Conservation (phyloP, 805 yeast genomes). For the Torulaspora delbrueckii region DNA sequence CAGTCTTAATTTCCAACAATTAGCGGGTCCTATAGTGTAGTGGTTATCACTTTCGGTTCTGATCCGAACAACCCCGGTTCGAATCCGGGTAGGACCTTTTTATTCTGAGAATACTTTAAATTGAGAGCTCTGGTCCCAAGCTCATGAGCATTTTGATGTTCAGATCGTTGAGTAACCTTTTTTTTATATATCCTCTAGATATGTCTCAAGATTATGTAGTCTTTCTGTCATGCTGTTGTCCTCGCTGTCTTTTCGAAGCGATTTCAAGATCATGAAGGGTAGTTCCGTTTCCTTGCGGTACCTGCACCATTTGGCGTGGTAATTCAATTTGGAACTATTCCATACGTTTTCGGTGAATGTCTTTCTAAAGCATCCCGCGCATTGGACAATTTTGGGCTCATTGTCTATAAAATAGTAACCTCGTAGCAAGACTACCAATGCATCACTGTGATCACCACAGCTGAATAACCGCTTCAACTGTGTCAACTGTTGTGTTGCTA, state of each 20-base stretch:
- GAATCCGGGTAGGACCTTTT: conserved; percentile 78
- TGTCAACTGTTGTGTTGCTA: neutral
- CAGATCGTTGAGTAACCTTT: neutral
- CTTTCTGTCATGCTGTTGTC: neutral
- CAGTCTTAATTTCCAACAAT: neutral
- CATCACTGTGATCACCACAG: conserved; percentile 1
- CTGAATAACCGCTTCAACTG: conserved; percentile 3
- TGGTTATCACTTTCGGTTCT: conserved; percentile 59
- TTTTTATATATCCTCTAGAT: conserved; percentile 11
- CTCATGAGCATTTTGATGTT: too few species aligned
- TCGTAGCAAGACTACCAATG: conserved; percentile 9
- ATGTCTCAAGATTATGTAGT: conserved; percentile 7
- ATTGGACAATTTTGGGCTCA: conserved; percentile 6
- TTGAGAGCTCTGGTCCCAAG: neutral
- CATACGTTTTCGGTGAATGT: conserved; percentile 9
- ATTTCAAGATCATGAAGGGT: conserved; percentile 7
- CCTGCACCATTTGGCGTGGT: conserved; percentile 24
- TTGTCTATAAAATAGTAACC: conserved; percentile 13
- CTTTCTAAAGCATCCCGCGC: conserved; percentile 18
- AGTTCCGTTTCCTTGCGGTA: conserved; percentile 14
- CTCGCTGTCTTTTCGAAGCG: neutral
- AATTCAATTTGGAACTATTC: conserved; percentile 8
- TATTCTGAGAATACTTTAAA: too few species aligned
- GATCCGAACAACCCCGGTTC: conserved; percentile 75
- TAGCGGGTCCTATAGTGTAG: conserved; percentile 50